These are phyloP conservation scores for Pyropia haitanensis DNA, from an alignment of 23 red algal genomes.

Conservation along the genomic window DNA sequence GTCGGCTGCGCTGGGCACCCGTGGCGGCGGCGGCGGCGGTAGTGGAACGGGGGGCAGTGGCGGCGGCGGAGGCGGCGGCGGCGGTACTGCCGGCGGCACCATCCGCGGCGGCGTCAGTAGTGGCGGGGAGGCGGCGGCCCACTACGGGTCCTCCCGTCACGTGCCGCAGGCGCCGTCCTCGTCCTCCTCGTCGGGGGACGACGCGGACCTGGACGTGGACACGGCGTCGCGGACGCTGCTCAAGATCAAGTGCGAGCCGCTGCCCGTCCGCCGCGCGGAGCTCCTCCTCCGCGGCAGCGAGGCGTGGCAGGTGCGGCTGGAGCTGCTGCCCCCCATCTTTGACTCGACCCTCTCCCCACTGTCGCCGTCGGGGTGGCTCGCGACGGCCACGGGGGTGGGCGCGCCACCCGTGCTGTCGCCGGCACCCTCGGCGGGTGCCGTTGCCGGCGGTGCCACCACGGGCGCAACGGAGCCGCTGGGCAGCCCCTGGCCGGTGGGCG, in stretches of 20 bases:
- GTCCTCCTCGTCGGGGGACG: constrained; percentile 15
- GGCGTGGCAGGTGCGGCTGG: constrained; percentile 60
- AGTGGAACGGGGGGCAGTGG: too few species aligned
- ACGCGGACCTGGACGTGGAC: constrained; percentile 51
- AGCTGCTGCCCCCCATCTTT: constrained; percentile 66
- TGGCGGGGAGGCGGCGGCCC: constrained; percentile 10
- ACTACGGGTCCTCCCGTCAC: constrained; percentile 5
- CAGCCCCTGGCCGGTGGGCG: constrained; percentile 52
- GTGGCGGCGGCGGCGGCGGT: background rate
- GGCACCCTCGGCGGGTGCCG: background rate
- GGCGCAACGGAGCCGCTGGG: constrained; percentile 4
- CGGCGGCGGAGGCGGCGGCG: too few species aligned
- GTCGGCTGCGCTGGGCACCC: background rate
- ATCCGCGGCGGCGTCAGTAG: too few species aligned
- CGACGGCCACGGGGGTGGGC: background rate
- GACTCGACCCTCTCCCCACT: constrained; percentile 30
- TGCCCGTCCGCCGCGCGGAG: constrained; percentile 52
- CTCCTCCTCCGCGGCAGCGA: constrained; percentile 51
- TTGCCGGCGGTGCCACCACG: too few species aligned
- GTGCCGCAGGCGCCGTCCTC: background rate
- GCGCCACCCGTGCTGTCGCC: background rate
- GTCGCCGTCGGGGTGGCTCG: background rate
- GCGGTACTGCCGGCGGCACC: too few species aligned
- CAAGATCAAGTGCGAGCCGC: constrained; percentile 66
- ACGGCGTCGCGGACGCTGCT: constrained; percentile 40